A percentile compares a stretch with the other conserved stretches of the same genome.
These are phyloP conservation scores for Candida ficus DNA, from an alignment of 805 yeast genomes.

Conservation along the genomic window DNA sequence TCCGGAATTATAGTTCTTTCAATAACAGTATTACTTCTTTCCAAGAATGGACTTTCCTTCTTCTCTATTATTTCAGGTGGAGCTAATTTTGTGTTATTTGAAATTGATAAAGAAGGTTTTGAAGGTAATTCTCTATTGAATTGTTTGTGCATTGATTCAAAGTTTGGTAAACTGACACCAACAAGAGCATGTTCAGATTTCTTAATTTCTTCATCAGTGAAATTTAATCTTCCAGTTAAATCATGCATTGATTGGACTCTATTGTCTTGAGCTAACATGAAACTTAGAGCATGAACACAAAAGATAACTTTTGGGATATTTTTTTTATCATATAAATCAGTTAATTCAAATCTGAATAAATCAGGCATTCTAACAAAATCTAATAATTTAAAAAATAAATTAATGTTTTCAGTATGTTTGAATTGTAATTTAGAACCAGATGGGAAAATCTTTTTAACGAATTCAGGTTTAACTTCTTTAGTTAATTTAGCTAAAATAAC, in stretches of 20 bases:
- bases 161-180: slow-evolving; percentile 74
- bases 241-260: slow-evolving; percentile 57
- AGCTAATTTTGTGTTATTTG: not conserved
- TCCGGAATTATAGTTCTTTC: no score
- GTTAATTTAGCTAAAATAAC: slow-evolving; percentile 78
- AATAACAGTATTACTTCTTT: no score
- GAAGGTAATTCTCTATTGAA: slow-evolving; percentile 26
- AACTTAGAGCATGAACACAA: slow-evolving; percentile 85
- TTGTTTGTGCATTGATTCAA: slow-evolving; percentile 46
- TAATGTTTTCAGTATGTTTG: slow-evolving; percentile 90
- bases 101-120: slow-evolving; percentile 7
- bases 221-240: slow-evolving; percentile 56
- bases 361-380: slow-evolving; percentile 76
- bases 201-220: slow-evolving; percentile 63
- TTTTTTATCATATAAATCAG: slow-evolving; percentile 88
- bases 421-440: slow-evolving; percentile 67
- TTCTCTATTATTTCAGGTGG: not conserved
- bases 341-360: slow-evolving; percentile 82
- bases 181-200: slow-evolving; percentile 60
- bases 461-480: slow-evolving; percentile 61
- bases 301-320: slow-evolving; percentile 91
- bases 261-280: slow-evolving; percentile 52
- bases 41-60: not conserved
- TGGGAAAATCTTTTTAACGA: slow-evolving; percentile 49
- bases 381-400: slow-evolving; percentile 68